phyloP scores from a whole-genome alignment of 2,329 filamentous ascomycete species.

The Alternaria panax region DNA sequence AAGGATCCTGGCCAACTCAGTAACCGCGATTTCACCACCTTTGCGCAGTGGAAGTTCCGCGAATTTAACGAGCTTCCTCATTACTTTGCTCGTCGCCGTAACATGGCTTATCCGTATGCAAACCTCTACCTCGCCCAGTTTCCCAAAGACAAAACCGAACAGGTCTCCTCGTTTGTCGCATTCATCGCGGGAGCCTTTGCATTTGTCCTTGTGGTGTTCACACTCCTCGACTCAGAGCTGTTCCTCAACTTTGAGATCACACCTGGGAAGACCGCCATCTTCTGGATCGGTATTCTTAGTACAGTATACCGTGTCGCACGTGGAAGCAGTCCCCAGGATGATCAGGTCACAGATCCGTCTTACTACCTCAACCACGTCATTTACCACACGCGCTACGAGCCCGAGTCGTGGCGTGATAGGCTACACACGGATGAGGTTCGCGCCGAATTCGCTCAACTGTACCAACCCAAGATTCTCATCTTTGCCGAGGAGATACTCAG shows the following conservation, averaged over 20 bases:
- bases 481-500: conserved; percentile 92
- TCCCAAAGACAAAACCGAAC: conserved; percentile 91
- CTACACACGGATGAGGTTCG: conserved; percentile 96
- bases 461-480: conserved; percentile 90
- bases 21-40: conserved; percentile 88
- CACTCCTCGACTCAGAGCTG: conserved; percentile 87
- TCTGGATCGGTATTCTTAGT: conserved; percentile 85
- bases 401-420: conserved; percentile 84
- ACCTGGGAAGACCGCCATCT: conserved; percentile 84
- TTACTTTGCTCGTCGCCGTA: conserved; percentile 85
- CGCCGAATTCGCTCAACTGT: conserved; percentile 85
- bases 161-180: conserved; percentile 81
- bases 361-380: conserved; percentile 88
- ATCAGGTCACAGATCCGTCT: conserved; percentile 92
- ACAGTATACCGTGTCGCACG: conserved; percentile 84
- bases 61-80: conserved; percentile 98
- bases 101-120: conserved; percentile 95
- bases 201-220: conserved; percentile 82
- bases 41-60: conserved; percentile 97
- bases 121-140: conserved; percentile 95
- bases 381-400: conserved; percentile 90
- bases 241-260: conserved; percentile 94
- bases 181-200: conserved; percentile 88
- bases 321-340: conserved; percentile 80
- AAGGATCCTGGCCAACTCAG: conserved; percentile 88